These are phyloP conservation scores for Thymus quinquecostatus DNA, from an alignment of 257 asterid genomes.

Conservation along the genomic window DNA sequence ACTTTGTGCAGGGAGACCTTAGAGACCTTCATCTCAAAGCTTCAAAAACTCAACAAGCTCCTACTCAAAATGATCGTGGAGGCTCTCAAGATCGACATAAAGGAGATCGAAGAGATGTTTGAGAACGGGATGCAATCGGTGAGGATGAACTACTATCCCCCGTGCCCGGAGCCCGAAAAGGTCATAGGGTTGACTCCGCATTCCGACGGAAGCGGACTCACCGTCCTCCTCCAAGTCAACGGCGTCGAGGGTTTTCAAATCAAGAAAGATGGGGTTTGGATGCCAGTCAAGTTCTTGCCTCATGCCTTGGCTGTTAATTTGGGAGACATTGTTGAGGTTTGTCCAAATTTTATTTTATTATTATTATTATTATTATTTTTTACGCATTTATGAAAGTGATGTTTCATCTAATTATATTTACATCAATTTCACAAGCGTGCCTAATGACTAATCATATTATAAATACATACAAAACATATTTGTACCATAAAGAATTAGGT, in stretches of 20 bases:
- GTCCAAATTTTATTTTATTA: background rate
- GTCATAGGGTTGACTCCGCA: constrained; percentile 65
- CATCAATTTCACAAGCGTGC: background rate
- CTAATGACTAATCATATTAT: background rate
- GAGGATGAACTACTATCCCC: constrained; percentile 71
- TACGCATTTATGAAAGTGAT: background rate
- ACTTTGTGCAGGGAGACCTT: constrained; percentile 49
- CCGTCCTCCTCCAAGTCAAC: constrained; percentile 61
- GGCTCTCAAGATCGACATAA: constrained; percentile 40
- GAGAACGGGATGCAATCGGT: constrained; percentile 65
- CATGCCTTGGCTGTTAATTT: constrained; percentile 65
- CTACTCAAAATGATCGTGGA: constrained; percentile 41
- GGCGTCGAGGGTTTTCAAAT: constrained; percentile 73
- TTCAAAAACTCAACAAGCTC: constrained; percentile 43
- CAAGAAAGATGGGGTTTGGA: constrained; percentile 66
- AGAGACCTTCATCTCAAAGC: constrained; percentile 49
- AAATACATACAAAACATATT: background rate
- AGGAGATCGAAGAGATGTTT: constrained; percentile 46
- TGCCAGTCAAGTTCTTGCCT: constrained; percentile 51
- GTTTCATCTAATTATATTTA: background rate
- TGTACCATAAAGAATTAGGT: background rate
- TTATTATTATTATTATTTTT: too few species aligned
- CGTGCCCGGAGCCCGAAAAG: constrained; percentile 55
- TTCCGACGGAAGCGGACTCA: constrained; percentile 61
- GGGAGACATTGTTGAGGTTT: constrained; percentile 60